Evolutionary conservation across 2,329 filamentous ascomycete species (phyloP), one percentile per base, ranked within the genome.

Genomic region (Pleoardoris graminearum): DNA sequence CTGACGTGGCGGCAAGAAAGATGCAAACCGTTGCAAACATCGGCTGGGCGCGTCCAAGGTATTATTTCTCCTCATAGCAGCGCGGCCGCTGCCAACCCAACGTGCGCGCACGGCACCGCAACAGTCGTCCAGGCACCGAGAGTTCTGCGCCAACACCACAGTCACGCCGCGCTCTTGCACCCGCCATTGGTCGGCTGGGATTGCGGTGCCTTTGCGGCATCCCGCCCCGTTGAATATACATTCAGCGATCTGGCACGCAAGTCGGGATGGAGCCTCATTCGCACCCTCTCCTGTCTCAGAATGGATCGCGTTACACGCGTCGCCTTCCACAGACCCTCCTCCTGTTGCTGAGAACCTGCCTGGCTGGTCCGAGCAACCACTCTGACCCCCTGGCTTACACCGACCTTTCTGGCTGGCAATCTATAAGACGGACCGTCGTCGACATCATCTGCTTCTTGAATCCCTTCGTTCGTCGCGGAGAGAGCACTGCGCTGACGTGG

Each of bases 261-360:
- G 41, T 27, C 53, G 53, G 49, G 48, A 73, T 73, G 71, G 66
- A 71, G 60, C 62, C 67, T 66, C 61, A 72, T 70, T 72, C 68
- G 67, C 68, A 58, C 62, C 57, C 54, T 55, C 57, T 55, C 50
- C 55, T 54, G 48, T 57, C 61, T 57, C 62, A 64, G 35, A 58
- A 63, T 67, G 68, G 66, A 65, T 67, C 68, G 66, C 68, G 68
- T 56, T 63, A 55, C 65, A 67, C 68, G 66, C 68, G 68, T 56
- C 63, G 56, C 51, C 62, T 72, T 66, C 69, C 69, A 69, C 67
- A 71, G 66, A 65, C 69, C 62, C 61, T 72, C 58, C 50, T 71
- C 58, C 55, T 65, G 57, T 58, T 71, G 60, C 60, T 72, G 49
- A 66, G 53, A 53, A 55, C 60, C 37, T 56, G 55, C 55, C 54